Conservation (phyloP, 331 rosid genomes). For the Rosa hybrid region DNA sequence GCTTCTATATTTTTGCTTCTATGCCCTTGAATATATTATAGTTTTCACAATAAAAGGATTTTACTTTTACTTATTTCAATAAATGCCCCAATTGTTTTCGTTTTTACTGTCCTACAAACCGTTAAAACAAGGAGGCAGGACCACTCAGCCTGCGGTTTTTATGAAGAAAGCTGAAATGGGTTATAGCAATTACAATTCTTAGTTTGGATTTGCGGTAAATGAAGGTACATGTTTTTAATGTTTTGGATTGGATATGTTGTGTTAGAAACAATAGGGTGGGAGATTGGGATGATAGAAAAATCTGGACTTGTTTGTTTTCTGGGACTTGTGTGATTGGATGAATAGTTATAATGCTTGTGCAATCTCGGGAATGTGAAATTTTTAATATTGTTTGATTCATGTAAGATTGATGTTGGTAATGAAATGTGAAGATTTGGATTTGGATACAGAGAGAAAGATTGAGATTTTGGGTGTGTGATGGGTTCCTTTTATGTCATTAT, state of each 20-base stretch:
- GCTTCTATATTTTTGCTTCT: no score
- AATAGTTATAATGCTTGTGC: background rate
- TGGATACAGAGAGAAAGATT: background rate
- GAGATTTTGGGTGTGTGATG: background rate
- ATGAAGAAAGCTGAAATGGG: conserved; percentile 10
- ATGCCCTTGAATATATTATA: background rate
- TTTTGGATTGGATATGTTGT: conserved; percentile 6
- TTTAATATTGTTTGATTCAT: background rate
- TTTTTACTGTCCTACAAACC: background rate
- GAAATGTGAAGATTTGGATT: background rate
- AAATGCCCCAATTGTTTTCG: background rate
- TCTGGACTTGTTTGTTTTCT: background rate
- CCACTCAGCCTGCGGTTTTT: background rate
- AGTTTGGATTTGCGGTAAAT: conserved; percentile 14
- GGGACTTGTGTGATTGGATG: background rate
- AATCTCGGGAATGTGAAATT: background rate
- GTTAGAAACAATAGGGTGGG: background rate
- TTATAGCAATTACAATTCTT: conserved; percentile 18
- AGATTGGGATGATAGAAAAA: background rate
- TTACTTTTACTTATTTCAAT: background rate
- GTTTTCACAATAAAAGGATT: background rate
- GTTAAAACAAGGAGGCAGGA: background rate
- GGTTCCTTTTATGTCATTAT: no score
- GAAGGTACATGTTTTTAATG: conserved; percentile 6
- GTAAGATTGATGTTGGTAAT: background rate